Percentiles rank a stretch among this genome's conserved stretches.
Conservation (phyloP, 2,329 filamentous ascomycete genomes). For the Fusarium falciforme region DNA sequence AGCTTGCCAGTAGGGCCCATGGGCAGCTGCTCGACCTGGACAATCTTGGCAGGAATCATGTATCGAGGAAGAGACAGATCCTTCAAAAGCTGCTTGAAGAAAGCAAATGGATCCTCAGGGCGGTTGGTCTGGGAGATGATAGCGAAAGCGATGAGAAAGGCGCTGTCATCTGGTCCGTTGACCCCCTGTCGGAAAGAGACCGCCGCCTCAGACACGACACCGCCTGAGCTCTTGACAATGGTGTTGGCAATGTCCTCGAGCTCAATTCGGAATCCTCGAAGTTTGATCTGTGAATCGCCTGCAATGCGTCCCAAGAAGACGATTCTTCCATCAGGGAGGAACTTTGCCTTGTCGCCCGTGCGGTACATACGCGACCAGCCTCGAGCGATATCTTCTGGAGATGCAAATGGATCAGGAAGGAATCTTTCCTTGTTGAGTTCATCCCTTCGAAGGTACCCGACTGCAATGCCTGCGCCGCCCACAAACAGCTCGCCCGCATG, state of each 20-base stretch:
- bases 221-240: constrained; percentile 11
- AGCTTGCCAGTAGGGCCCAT: not conserved
- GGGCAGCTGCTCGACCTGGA: not conserved
- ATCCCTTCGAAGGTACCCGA: not conserved
- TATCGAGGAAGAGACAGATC: not conserved
- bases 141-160: not conserved
- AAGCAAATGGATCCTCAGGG: not conserved
- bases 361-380: not conserved
- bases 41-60: not conserved
- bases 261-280: constrained; percentile 57
- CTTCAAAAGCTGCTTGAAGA: not conserved
- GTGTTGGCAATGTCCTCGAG: constrained; percentile 51
- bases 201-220: not conserved
- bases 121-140: too few species aligned
- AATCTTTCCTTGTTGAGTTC: not conserved
- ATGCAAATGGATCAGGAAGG: not conserved
- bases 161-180: not conserved
- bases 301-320: constrained; percentile 49
- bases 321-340: constrained; percentile 45
- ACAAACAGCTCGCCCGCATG: not conserved
- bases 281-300: constrained; percentile 57
- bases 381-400: not conserved
- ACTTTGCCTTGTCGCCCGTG: not conserved
- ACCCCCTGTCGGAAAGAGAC: not conserved
- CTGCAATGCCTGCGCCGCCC: not conserved